Evolutionary conservation across 2,329 filamentous ascomycete genomes (phyloP).

Genomic region (Xylariaceae sp.): DNA sequence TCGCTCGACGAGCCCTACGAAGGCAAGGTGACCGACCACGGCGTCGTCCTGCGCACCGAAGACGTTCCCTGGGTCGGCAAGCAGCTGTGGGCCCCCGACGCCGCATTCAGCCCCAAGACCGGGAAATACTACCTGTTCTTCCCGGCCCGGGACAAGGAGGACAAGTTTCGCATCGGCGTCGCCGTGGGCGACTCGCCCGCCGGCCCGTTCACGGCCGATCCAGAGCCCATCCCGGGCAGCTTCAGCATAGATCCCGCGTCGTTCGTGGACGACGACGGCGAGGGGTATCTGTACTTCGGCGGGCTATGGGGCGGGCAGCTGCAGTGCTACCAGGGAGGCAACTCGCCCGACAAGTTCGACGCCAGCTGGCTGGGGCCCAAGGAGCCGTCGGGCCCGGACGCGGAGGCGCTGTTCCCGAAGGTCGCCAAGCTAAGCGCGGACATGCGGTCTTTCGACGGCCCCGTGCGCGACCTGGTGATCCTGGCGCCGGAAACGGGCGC

Average conservation of each 20-base stretch:
- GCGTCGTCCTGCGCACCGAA: conserved; percentile 64
- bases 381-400: conserved; percentile 61
- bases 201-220: conserved; percentile 70
- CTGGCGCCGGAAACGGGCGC: conserved; percentile 63
- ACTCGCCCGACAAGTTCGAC: conserved; percentile 54
- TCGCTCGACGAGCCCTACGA: conserved; percentile 47
- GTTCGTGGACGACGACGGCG: conserved; percentile 70
- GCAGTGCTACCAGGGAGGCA: conserved; percentile 69
- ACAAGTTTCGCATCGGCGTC: conserved; percentile 75
- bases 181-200: conserved; percentile 65
- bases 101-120: conserved; percentile 61
- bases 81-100: conserved; percentile 82
- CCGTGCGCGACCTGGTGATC: conserved; percentile 64
- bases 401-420: conserved; percentile 64
- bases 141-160: conserved; percentile 71
- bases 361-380: conserved; percentile 55
- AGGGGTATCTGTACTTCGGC: conserved; percentile 74
- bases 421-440: conserved; percentile 65
- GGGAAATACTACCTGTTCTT: conserved; percentile 76
- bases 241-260: conserved; percentile 78
- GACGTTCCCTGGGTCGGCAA: conserved; percentile 77
- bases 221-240: conserved; percentile 65
- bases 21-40: conserved; percentile 67
- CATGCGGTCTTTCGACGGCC: conserved; percentile 63
- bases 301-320: conserved; percentile 81